phyloP scores from a whole-genome alignment of 257 asterid genomes.

The Solanum lignicaule region DNA sequence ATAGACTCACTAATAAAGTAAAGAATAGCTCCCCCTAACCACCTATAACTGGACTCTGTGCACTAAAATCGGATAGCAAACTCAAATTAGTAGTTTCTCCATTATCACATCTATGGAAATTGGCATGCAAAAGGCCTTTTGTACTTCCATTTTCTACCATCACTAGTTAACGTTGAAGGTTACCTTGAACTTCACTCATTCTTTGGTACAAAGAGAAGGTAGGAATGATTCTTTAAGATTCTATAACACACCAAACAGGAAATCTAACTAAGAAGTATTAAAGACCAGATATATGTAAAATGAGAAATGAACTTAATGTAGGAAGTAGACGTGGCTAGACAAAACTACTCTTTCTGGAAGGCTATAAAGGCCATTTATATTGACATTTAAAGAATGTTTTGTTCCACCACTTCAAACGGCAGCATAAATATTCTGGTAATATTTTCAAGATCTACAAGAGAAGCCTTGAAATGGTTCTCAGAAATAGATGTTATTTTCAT shows the following conservation, averaged over 20 bases:
- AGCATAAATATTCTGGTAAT: background rate
- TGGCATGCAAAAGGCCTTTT: background rate
- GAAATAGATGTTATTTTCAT: background rate
- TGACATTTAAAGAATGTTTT: background rate
- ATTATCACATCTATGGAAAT: background rate
- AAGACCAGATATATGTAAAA: background rate
- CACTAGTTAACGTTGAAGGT: background rate
- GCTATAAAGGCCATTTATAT: background rate
- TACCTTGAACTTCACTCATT: background rate
- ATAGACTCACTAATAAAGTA: background rate
- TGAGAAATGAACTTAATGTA: background rate
- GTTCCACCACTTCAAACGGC: background rate
- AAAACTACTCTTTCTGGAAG: background rate
- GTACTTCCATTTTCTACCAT: background rate
- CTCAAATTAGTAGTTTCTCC: background rate
- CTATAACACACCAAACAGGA: background rate
- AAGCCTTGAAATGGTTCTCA: background rate
- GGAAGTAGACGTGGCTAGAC: background rate
- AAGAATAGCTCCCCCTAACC: background rate
- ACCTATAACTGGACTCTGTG: background rate
- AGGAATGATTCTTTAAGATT: background rate
- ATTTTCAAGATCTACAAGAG: background rate
- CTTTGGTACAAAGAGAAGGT: background rate
- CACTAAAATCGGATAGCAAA: background rate
- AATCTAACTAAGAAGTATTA: background rate